These are phyloP conservation scores for Starmerella scarabaei DNA, from an alignment of 805 yeast species.

Conservation along the genomic window DNA sequence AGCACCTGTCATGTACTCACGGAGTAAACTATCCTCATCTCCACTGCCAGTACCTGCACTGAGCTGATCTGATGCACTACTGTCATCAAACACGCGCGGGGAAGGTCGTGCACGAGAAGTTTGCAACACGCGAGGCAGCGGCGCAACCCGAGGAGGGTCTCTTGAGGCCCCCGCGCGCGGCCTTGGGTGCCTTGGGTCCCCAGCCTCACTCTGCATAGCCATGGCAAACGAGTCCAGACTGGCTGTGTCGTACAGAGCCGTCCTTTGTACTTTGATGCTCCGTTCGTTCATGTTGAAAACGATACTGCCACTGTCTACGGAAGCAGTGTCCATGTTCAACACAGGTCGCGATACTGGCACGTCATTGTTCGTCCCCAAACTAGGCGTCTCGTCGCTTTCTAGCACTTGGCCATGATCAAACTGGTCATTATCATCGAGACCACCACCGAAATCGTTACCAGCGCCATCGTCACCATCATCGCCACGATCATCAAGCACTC, in stretches of 20 bases:
- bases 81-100: too few species aligned
- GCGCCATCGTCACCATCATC: background rate
- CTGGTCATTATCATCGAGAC: background rate
- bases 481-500: background rate
- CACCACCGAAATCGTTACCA: background rate
- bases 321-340: constrained; percentile 3
- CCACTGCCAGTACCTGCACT: too few species aligned
- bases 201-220: background rate
- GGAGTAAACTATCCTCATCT: background rate
- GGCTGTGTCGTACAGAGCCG: too few species aligned
- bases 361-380: background rate
- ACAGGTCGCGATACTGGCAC: constrained; percentile 8
- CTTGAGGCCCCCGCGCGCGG: too few species aligned
- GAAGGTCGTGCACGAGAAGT: too few species aligned
- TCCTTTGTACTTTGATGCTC: too few species aligned
- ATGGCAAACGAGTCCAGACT: background rate
- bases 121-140: too few species aligned
- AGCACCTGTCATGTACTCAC: background rate
- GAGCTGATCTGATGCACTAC: too few species aligned
- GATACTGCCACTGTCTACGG: background rate
- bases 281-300: background rate
- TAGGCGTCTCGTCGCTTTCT: background rate
- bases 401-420: too few species aligned
- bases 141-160: too few species aligned
- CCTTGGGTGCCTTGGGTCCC: too few species aligned